A percentile compares a stretch with the other conserved stretches of the same genome.
Conservation (phyloP, 129 eudicot species). For the Gnaphalium uliginosum region DNA sequence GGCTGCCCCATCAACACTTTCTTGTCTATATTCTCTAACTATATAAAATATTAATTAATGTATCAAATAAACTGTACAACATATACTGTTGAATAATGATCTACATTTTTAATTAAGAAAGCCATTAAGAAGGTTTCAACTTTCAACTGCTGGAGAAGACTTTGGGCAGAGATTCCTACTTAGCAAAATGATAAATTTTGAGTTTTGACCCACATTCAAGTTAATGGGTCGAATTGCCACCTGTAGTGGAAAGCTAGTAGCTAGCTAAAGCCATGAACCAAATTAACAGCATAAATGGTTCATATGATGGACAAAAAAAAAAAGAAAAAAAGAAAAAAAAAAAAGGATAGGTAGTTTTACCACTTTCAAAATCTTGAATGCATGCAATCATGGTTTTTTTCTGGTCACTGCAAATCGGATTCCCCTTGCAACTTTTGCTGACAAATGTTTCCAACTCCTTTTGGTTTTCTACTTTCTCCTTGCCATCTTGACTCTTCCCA, state of each 20-base stretch:
- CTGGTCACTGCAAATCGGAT: constrained; percentile 27
- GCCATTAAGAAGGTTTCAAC: not conserved
- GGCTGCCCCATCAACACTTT: not conserved
- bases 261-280: not conserved
- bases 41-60: not conserved
- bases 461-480: constrained; percentile 9
- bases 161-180: not conserved
- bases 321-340: not conserved
- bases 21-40: not conserved
- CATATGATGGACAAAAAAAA: not conserved
- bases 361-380: constrained; percentile 25
- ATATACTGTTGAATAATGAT: not conserved
- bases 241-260: not conserved
- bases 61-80: too few species aligned
- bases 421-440: constrained; percentile 22
- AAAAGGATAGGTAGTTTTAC: constrained; percentile 5
- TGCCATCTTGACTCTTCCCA: constrained; percentile 17
- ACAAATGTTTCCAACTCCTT: constrained; percentile 1
- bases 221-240: not conserved
- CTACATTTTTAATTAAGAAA: not conserved
- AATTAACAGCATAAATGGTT: not conserved
- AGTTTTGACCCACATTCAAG: not conserved
- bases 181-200: not conserved
- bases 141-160: not conserved
- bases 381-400: constrained; percentile 28